Evolutionary conservation across 2,329 filamentous ascomycete genomes (phyloP), one percentile per base, ranked within the genome.

Genomic region (Colletotrichum falcatum): DNA sequence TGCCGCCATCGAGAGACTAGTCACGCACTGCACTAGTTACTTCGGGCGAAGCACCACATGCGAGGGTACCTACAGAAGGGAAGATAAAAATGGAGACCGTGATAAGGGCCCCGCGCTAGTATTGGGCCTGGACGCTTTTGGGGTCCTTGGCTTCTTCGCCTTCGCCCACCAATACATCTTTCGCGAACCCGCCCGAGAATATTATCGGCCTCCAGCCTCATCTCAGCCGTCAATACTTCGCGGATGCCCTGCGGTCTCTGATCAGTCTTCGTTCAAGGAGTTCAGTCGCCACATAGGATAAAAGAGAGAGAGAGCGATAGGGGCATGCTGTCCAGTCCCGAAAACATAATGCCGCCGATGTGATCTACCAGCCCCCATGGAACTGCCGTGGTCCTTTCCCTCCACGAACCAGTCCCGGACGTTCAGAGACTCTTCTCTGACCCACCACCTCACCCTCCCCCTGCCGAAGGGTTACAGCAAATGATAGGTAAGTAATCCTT

Each of bases 401-500:
- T n/a, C n/a, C 53, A 37, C 37, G 26, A 35, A 33, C 37, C 20
- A 18, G 26, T 48, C 46, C 23, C 30, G 20, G 30, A 30, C 30
- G 20, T 55, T 55, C 51, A 35, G 51, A 55, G 51, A 33, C 59
- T 33, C 14, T 37, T 39, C 53, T 28, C 14, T 14, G 42, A 33
- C 42, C 55, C 39, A 51, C 37, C 48, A 64, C 68, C 44, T 53
- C 60, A 55, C 48, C 65, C 58, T 51, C 60, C 63, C 56, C 66
- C 53, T 37, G 62, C 33, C 63, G 23, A 65, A 30, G 58, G 48
- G 62, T 67, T 72, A 59, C 56, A 73, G 70, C 62, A 70, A 72
- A 70, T 72, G 66, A 66, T 72, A n/a, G n/a, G n/a, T n/a, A n/a
- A n/a, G n/a, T n/a, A 70, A 62, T 56, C 63, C 37, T 53, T 72